Evolutionary conservation across 805 yeast species (phyloP), one percentile per base, ranked within the genome.

Genomic region (Candida peoriensis): DNA sequence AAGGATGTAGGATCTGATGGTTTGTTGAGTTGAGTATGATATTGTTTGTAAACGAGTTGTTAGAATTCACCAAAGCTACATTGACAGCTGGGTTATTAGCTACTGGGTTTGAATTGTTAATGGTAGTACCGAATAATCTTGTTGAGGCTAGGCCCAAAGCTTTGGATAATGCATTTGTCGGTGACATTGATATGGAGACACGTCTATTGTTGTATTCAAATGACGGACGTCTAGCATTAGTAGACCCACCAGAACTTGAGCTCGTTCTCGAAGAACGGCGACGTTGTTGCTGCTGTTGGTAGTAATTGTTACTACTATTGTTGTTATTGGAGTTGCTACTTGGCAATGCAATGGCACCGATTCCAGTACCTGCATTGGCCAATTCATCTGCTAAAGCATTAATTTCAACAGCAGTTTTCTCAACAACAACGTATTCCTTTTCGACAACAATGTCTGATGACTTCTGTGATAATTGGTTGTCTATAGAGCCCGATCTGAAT

Each of bases 321-420:
- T 29, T 30, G 12, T 31, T 31, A 8, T 22, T 31, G 17, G 37
- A 36, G 15, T 44, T 43, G 18, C 42, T 44, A 22, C 37, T 39
- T 24, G 56, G 56, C 13, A 58, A 49, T 53, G 54, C 63, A 41
- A 65, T 67, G 2, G 74, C 78, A 21, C 70, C 68, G 6, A 70
- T 67, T 6, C 72, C 69, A 37, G 66, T 58, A 2, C 78, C 79
- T 3, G 79, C 79, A 39, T 66, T 63, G 12, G 86, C 89, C 33
- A 90, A 63, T 55, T 89, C 96, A 58, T 90, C 97, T 3, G 98
- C 98, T 38, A 93, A 68, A 3, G 95, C 90, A 63, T 90, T 90
- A 8, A 90, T 95, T 55, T 93, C 97, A 4, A 90, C 97, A 0
- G 93, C 86, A 32, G 95, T 74, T 57, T 90, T 93, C 57, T 90